phyloP scores from a whole-genome alignment of 2,329 filamentous ascomycete genomes.

The Colletotrichum chlorophyti region DNA sequence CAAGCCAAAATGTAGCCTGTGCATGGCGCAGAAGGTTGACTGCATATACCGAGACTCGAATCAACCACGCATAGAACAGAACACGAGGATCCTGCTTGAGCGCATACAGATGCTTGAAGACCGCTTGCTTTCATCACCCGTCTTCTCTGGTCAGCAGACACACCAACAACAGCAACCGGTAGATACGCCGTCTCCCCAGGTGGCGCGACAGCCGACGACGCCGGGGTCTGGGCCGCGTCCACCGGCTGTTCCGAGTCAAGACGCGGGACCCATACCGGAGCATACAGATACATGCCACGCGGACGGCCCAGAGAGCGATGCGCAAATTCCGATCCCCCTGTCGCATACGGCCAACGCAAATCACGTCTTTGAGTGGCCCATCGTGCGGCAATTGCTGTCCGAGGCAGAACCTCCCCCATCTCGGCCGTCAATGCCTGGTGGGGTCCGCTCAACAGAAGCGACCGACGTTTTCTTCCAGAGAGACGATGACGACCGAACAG shows the following conservation, averaged over 20 bases:
- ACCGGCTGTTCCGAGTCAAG: neutral
- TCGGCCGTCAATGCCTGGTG: neutral
- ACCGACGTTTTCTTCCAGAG: conserved; percentile 25
- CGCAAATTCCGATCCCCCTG: conserved; percentile 29
- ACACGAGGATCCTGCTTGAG: conserved; percentile 36
- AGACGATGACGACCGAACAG: neutral
- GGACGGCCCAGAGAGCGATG: neutral
- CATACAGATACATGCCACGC: neutral
- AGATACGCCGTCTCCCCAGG: neutral
- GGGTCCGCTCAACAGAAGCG: conserved; percentile 15
- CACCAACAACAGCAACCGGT: neutral
- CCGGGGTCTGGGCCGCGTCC: neutral
- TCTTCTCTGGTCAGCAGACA: conserved; percentile 4
- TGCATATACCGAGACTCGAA: conserved; percentile 38
- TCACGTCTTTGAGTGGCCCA: conserved; percentile 33
- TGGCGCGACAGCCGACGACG: neutral
- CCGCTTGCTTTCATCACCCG: conserved; percentile 29
- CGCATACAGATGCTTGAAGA: conserved; percentile 39
- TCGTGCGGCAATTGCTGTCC: conserved; percentile 30
- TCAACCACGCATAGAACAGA: conserved; percentile 37
- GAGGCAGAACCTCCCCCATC: neutral
- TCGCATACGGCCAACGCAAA: conserved; percentile 34
- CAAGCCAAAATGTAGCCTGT: conserved; percentile 37
- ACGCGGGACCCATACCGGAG: neutral
- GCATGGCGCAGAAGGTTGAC: conserved; percentile 35